Evolutionary conservation across 768 basidiomycete genomes (phyloP).

Genomic region (Clitopilus passeckerianus): DNA sequence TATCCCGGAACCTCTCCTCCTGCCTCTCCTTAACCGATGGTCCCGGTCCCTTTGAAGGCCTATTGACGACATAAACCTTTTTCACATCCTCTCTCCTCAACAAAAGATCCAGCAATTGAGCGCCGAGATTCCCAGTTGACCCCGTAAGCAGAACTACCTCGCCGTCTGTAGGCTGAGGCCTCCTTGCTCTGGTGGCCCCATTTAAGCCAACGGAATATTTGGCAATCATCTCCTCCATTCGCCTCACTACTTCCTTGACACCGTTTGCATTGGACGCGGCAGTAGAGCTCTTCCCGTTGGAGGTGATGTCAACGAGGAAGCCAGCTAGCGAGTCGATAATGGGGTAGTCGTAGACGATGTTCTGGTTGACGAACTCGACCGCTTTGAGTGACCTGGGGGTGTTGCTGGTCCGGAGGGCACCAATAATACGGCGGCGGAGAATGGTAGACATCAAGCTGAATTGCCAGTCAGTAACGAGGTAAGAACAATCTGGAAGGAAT

Average conservation of each 20-base stretch:
- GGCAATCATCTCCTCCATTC: slow-evolving; percentile 32
- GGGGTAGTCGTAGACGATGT: slow-evolving; percentile 22
- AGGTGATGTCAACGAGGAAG: slow-evolving; percentile 11
- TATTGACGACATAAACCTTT: slow-evolving; percentile 13
- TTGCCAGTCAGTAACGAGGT: neutral
- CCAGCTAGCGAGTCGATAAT: slow-evolving; percentile 17
- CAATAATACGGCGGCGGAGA: slow-evolving; percentile 29
- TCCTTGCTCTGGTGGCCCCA: neutral
- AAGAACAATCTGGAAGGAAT: neutral
- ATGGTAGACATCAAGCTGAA: slow-evolving; percentile 18
- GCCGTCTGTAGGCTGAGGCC: neutral
- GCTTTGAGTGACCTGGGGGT: slow-evolving; percentile 12
- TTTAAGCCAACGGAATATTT: slow-evolving; percentile 25
- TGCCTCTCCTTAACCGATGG: slow-evolving; percentile 12
- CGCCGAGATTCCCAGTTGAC: slow-evolving; percentile 16
- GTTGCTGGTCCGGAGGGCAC: slow-evolving; percentile 20
- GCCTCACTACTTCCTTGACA: neutral
- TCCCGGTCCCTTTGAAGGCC: slow-evolving; percentile 6
- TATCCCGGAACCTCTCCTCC: slow-evolving; percentile 15
- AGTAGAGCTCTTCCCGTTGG: slow-evolving; percentile 1
- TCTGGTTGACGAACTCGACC: slow-evolving; percentile 22
- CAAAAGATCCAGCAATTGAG: slow-evolving; percentile 11
- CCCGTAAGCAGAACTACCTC: slow-evolving; percentile 13
- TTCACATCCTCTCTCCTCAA: slow-evolving; percentile 8
- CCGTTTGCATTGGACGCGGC: neutral